Evolutionary conservation across 345 rosid species (phyloP), one percentile per base, ranked within the genome.

Genomic region (Boechera divaricarpa): DNA sequence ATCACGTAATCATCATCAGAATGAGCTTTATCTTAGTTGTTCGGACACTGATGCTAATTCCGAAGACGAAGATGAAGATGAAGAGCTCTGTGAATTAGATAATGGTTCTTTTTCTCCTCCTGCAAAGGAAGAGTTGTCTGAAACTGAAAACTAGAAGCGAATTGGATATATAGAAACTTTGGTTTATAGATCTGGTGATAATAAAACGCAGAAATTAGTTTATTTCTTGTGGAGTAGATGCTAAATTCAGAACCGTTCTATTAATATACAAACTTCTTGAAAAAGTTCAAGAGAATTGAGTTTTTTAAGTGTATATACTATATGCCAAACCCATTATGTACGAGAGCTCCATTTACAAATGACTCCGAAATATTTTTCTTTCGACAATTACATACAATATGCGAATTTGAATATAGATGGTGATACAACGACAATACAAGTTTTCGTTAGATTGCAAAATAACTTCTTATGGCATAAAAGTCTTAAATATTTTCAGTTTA

Each of bases 41-140:
- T 70, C 79, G 1, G 87, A 76, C 10, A 64, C 45, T 13, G 83
- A 80, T 77, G 72, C 58, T 70, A 86, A 70, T 38, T 63, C 39
- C 16, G 90, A 77, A 79, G 78, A 76, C 56, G 79, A 77, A 67
- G 63, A 67, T 58, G 75, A 76, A 13, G 76, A 57, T 18, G 77
- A 56, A 47, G 73, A 56, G 45, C 47, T 77, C 7, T 49, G 0
- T 72, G 29, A 18, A 7, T 48, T 71, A 38, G 62, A 57, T 45
- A 63, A 63, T 63, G 53, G 51, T 53, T 59, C 28, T 48, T 69
- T 52, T 56, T 51, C 72, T 64, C 28, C 18, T 72, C 5, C 36
- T 49, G 4, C 49, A 62, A 44, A 77, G 33, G 67, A 44, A 69
- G 41, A 69, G 24, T 61, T 61, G 56, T 53, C 47, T 32, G 55